These are phyloP conservation scores for Phaffomyces opuntiae DNA, from an alignment of 805 yeast genomes.

Conservation along the genomic window DNA sequence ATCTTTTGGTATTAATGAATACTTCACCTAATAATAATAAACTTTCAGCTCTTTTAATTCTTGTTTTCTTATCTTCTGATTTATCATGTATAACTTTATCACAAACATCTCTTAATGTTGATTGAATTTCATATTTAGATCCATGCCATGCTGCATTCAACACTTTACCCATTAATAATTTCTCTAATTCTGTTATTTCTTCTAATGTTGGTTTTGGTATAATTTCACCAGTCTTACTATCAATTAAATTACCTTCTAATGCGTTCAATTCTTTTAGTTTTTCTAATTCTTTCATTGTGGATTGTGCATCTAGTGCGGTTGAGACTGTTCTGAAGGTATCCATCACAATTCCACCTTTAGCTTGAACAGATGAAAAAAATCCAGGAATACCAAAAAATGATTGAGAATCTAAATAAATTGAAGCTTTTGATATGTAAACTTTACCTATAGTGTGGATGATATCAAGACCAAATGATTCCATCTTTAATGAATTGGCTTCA, in stretches of 20 bases:
- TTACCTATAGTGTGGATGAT: constrained; percentile 71
- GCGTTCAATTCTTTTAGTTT: constrained; percentile 52
- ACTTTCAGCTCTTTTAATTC: constrained; percentile 57
- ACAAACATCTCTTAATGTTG: constrained; percentile 67
- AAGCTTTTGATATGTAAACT: constrained; percentile 58
- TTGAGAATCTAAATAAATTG: constrained; percentile 59
- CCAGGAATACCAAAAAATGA: constrained; percentile 63
- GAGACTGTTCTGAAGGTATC: constrained; percentile 67
- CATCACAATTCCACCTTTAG: constrained; percentile 65
- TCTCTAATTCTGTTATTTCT: constrained; percentile 65
- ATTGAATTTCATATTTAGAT: constrained; percentile 69
- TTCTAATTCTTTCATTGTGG: constrained; percentile 65
- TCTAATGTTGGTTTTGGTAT: constrained; percentile 54
- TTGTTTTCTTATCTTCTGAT: constrained; percentile 35
- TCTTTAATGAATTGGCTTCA: constrained; percentile 77
- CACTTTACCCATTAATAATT: constrained; percentile 70
- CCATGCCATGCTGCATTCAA: constrained; percentile 84
- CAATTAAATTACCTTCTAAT: constrained; percentile 32
- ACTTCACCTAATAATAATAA: constrained; percentile 56
- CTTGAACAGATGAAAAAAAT: constrained; percentile 62
- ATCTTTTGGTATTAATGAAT: constrained; percentile 51
- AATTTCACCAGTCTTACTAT: constrained; percentile 42
- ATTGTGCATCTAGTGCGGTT: constrained; percentile 72
- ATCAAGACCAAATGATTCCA: constrained; percentile 82
- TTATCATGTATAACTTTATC: constrained; percentile 56